Conservation (phyloP, 2,329 filamentous ascomycete species). For the Penicillium sclerotigenum region DNA sequence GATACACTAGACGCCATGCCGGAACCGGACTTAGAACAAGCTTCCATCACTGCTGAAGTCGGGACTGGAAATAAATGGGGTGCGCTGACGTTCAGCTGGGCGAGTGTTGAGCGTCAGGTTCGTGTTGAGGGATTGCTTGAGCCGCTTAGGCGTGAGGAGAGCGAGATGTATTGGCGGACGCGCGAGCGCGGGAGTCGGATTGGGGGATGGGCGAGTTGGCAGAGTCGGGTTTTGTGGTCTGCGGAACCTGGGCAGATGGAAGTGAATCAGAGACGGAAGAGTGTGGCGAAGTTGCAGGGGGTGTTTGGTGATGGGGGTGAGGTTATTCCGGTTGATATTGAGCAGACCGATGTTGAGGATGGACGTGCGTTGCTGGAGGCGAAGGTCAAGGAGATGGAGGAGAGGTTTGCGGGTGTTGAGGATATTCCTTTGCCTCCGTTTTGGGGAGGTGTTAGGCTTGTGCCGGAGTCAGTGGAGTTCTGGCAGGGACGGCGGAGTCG, state of each 20-base stretch:
- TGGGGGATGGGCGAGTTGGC: slow-evolving; percentile 89
- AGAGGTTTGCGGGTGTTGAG: slow-evolving; percentile 69
- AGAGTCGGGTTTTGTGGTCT: slow-evolving; percentile 69
- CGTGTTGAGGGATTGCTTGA: slow-evolving; percentile 76
- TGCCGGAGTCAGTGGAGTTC: slow-evolving; percentile 87
- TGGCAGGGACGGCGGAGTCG: slow-evolving; percentile 90
- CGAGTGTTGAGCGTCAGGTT: slow-evolving; percentile 80
- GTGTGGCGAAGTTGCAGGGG: slow-evolving; percentile 19
- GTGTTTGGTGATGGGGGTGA: slow-evolving; percentile 6
- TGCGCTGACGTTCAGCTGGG: slow-evolving; percentile 88
- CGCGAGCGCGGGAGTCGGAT: slow-evolving; percentile 75
- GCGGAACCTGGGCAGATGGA: slow-evolving; percentile 29
- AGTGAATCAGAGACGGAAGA: slow-evolving; percentile 26
- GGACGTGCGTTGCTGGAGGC: slow-evolving; percentile 71
- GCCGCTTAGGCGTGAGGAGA: slow-evolving; percentile 67
- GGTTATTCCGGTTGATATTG: slow-evolving; percentile 29
- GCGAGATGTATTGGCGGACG: slow-evolving; percentile 62
- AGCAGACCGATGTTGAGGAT: slow-evolving; percentile 52
- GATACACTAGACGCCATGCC: slow-evolving; percentile 56
- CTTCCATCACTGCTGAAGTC: slow-evolving; percentile 9
- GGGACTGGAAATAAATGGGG: slow-evolving; percentile 65
- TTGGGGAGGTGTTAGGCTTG: slow-evolving; percentile 86
- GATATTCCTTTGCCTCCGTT: slow-evolving; percentile 87
- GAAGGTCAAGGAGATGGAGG: slow-evolving; percentile 73
- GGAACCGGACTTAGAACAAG: slow-evolving; percentile 46